These are phyloP conservation scores for Byssoonygena ceratinophila DNA, from an alignment of 2,329 filamentous ascomycete species.

Conservation along the genomic window DNA sequence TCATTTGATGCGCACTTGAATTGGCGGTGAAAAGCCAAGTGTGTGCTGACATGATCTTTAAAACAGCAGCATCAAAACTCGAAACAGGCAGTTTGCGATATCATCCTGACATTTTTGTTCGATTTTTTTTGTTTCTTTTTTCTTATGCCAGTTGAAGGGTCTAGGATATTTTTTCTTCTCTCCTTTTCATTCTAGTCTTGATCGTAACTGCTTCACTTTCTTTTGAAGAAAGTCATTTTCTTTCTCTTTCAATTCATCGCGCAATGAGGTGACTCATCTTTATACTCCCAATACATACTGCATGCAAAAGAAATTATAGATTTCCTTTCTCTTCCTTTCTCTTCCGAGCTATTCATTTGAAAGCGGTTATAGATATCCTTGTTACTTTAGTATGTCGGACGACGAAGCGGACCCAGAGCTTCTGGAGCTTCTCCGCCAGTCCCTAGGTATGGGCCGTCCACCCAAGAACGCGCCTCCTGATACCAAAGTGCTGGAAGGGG, in stretches of 20 bases:
- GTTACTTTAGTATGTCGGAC: conserved; percentile 32
- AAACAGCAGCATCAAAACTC: not conserved
- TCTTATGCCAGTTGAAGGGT: not conserved
- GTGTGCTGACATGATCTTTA: not conserved
- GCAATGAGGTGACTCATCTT: not conserved
- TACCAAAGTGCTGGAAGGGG: conserved; percentile 70
- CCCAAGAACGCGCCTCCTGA: conserved; percentile 50
- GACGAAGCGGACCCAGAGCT: conserved; percentile 85
- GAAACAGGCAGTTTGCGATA: conserved; percentile 1
- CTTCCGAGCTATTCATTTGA: not conserved
- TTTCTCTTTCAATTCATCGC: not conserved
- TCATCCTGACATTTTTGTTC: not conserved
- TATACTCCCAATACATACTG: not conserved
- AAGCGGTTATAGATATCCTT: not conserved
- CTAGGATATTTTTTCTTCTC: not conserved
- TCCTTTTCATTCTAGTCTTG: too few relatives aligned
- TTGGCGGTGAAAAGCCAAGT: not conserved
- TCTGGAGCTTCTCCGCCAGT: conserved; percentile 71
- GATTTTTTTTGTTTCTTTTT: not conserved
- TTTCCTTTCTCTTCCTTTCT: not conserved
- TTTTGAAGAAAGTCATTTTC: too few relatives aligned
- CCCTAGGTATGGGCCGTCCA: conserved; percentile 54
- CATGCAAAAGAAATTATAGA: not conserved
- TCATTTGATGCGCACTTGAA: not conserved
- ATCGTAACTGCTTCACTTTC: too few relatives aligned